phyloP scores from a whole-genome alignment of 2,329 filamentous ascomycete genomes.

The Phialemoniopsis sp. region DNA sequence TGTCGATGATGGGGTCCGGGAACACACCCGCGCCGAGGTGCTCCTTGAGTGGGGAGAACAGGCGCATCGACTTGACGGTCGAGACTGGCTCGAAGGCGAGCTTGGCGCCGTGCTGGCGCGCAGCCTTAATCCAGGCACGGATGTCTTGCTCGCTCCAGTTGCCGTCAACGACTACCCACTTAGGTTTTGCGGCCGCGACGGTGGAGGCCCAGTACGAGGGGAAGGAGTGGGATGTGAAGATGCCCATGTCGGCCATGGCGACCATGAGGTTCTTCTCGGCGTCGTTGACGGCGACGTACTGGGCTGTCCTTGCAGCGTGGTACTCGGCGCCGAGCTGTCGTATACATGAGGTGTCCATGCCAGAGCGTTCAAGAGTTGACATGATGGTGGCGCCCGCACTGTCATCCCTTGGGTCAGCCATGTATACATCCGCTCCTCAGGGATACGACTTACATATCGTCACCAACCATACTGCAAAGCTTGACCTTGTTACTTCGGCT shows the following conservation, averaged over 20 bases:
- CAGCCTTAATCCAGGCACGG: slow-evolving; percentile 61
- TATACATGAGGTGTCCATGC: slow-evolving; percentile 62
- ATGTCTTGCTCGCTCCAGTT: slow-evolving; percentile 75
- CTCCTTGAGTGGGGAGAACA: slow-evolving; percentile 48
- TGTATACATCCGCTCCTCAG: neutral
- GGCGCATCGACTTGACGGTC: slow-evolving; percentile 66
- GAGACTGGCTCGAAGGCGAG: slow-evolving; percentile 90
- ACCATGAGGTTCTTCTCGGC: slow-evolving; percentile 77
- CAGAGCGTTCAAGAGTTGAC: slow-evolving; percentile 57
- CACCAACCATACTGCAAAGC: slow-evolving; percentile 76
- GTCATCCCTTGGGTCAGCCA: slow-evolving; percentile 1
- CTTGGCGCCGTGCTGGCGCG: slow-evolving; percentile 47
- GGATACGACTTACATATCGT: slow-evolving; percentile 61
- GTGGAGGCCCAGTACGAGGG: slow-evolving; percentile 56
- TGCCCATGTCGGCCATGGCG: slow-evolving; percentile 94
- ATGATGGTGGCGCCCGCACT: slow-evolving; percentile 72
- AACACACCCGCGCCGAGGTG: slow-evolving; percentile 39
- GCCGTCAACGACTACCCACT: slow-evolving; percentile 79
- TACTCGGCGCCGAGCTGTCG: slow-evolving; percentile 45
- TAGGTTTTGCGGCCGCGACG: slow-evolving; percentile 53
- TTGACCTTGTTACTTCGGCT: slow-evolving; percentile 58
- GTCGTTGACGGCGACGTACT: slow-evolving; percentile 90
- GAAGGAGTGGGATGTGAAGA: slow-evolving; percentile 59
- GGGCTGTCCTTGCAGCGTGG: slow-evolving; percentile 65
- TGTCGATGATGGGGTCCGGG: slow-evolving; percentile 61